Conservation (phyloP, 106 monocot species). For the Hemerocallis citrina region DNA sequence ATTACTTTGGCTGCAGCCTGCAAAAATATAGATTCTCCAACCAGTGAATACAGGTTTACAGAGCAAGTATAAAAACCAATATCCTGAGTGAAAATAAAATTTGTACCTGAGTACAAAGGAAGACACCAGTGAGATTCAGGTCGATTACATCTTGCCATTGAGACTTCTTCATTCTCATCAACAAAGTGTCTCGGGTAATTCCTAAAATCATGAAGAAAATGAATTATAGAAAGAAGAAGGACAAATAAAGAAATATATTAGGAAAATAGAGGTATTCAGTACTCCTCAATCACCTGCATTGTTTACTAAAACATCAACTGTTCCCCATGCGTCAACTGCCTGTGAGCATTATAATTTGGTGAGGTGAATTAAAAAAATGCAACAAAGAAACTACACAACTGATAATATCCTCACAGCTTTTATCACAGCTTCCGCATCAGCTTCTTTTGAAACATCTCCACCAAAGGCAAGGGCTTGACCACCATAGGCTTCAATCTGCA, state of each 20-base stretch:
- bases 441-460: slow-evolving; percentile 90
- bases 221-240: not conserved
- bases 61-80: not conserved
- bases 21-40: slow-evolving; percentile 9
- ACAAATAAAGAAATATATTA: not conserved
- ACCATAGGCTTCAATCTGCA: slow-evolving; percentile 69
- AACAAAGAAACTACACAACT: not conserved
- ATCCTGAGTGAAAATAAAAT: not conserved
- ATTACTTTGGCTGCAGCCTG: slow-evolving; percentile 90
- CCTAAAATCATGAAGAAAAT: slow-evolving; percentile 23
- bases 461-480: slow-evolving; percentile 77
- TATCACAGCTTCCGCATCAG: slow-evolving; percentile 68
- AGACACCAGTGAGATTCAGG: slow-evolving; percentile 78
- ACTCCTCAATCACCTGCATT: slow-evolving; percentile 64
- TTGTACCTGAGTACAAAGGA: slow-evolving; percentile 81
- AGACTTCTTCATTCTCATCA: slow-evolving; percentile 91
- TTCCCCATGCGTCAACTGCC: slow-evolving; percentile 86
- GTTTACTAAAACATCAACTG: slow-evolving; percentile 74
- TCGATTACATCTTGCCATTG: slow-evolving; percentile 94
- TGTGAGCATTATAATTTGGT: slow-evolving; percentile 15
- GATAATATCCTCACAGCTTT: slow-evolving; percentile 48
- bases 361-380: slow-evolving; percentile 4
- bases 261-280: slow-evolving; percentile 1
- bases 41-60: not conserved
- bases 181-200: slow-evolving; percentile 76